These are phyloP conservation scores for Cymodocea nodosa DNA, from an alignment of 116 monocot species.

Conservation along the genomic window DNA sequence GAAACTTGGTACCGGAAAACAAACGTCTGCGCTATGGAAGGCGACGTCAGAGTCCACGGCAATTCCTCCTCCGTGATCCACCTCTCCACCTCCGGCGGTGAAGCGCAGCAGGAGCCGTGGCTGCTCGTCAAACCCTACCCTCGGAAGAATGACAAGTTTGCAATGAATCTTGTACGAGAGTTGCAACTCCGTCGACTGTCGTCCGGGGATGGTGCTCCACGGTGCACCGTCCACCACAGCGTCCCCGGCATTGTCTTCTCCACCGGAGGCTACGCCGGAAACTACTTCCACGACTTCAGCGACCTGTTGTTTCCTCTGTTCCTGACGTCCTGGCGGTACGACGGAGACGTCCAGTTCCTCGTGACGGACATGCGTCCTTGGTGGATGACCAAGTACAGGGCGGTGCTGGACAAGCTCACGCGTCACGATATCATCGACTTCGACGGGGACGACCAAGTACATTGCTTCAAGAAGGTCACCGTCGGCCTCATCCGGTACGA, in stretches of 20 bases:
- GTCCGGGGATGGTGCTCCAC: background rate
- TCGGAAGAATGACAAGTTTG: slow-evolving; percentile 6
- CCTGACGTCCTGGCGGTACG: slow-evolving; percentile 19
- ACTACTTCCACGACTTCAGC: slow-evolving; percentile 30
- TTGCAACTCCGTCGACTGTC: slow-evolving; percentile 3
- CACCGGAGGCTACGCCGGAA: slow-evolving; percentile 32
- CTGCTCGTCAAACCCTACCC: slow-evolving; percentile 7
- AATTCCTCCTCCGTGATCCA: slow-evolving; percentile 8
- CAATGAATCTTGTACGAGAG: slow-evolving; percentile 11
- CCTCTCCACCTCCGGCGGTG: background rate
- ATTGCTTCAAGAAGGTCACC: slow-evolving; percentile 61
- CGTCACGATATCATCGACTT: slow-evolving; percentile 55
- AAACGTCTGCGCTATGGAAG: slow-evolving; percentile 27
- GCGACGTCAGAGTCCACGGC: slow-evolving; percentile 20
- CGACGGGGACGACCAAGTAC: slow-evolving; percentile 30
- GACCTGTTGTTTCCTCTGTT: slow-evolving; percentile 33
- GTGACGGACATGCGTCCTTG: slow-evolving; percentile 16
- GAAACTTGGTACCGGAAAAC: slow-evolving; percentile 20
- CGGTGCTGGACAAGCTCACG: slow-evolving; percentile 25
- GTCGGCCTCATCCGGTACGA: slow-evolving; percentile 49
- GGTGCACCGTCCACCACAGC: slow-evolving; percentile 10
- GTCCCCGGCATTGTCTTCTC: slow-evolving; percentile 33
- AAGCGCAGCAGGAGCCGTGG: background rate
- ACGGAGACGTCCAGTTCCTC: slow-evolving; percentile 25
- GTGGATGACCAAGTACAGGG: slow-evolving; percentile 27